phyloP scores from a whole-genome alignment of 805 yeast species.

The Grigorovia yakushimaensis region DNA sequence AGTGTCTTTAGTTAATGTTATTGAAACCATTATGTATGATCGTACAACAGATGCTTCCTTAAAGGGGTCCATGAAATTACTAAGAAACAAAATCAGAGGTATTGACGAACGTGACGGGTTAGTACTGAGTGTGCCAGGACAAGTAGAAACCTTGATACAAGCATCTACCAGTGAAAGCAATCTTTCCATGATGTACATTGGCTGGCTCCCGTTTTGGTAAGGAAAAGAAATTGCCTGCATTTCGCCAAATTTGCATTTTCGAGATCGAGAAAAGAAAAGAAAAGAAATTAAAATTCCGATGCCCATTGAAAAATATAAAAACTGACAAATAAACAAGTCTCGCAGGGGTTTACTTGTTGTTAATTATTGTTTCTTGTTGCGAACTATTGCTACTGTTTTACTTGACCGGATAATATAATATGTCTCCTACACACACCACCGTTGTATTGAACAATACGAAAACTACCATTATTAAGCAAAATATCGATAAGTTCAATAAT shows the following conservation, averaged over 20 bases:
- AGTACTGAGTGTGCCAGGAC: constrained; percentile 85
- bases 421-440: neutral
- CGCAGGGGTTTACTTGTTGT: neutral
- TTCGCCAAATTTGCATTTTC: neutral
- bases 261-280: neutral
- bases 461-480: neutral
- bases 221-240: neutral
- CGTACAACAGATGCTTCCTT: constrained; percentile 43
- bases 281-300: neutral
- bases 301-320: neutral
- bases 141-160: constrained; percentile 79
- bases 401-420: neutral
- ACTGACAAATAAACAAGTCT: neutral
- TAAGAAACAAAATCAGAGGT: constrained; percentile 77
- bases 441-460: neutral
- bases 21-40: constrained; percentile 88
- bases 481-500: neutral
- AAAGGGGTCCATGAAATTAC: constrained; percentile 57
- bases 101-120: constrained; percentile 71
- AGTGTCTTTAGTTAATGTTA: constrained; percentile 73
- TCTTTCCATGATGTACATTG: constrained; percentile 80
- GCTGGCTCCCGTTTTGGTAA: constrained; percentile 77
- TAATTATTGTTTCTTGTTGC: no score
- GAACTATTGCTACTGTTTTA: neutral
- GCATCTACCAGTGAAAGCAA: constrained; percentile 67